Percentiles rank a stretch among this genome's conserved stretches.
Conservation (phyloP, 163 green algal species). For the Chlamydomonas reinhardtii region DNA sequence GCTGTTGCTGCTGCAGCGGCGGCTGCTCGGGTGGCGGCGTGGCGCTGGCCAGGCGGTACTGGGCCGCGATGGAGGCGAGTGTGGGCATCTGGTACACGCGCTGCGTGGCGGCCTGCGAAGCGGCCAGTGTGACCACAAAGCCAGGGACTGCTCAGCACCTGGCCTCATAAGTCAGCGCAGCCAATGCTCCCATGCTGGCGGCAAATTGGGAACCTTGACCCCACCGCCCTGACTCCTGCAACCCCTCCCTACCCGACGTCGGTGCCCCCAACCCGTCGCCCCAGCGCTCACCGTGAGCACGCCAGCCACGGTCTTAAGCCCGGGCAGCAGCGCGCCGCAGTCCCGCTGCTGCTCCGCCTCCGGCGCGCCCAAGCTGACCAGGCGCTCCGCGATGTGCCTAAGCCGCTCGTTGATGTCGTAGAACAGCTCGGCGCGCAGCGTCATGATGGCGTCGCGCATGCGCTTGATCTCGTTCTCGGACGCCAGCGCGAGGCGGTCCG, state of each 20-base stretch:
- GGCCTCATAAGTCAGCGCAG: no score
- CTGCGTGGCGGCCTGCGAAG: not conserved
- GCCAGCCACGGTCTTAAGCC: slow-evolving; percentile 25
- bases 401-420: slow-evolving; percentile 53
- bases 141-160: no score
- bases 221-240: no score
- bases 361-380: slow-evolving; percentile 29
- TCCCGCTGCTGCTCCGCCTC: slow-evolving; percentile 27
- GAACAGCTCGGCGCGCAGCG: slow-evolving; percentile 49
- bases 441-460: slow-evolving; percentile 43
- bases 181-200: no score
- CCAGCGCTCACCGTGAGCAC: slow-evolving; percentile 26
- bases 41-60: slow-evolving; percentile 14
- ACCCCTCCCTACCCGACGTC: no score
- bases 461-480: slow-evolving; percentile 47
- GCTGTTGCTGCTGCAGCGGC: not conserved
- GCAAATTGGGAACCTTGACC: no score
- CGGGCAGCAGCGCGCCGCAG: slow-evolving; percentile 25
- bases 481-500: slow-evolving; percentile 29
- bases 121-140: no score
- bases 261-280: not conserved
- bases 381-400: slow-evolving; percentile 3
- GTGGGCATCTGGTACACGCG: slow-evolving; percentile 46
- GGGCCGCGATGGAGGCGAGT: slow-evolving; percentile 41
- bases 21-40: slow-evolving; percentile 20